These are phyloP conservation scores for Auriscalpium microsporum DNA, from an alignment of 768 basidiomycete genomes.

Conservation along the genomic window DNA sequence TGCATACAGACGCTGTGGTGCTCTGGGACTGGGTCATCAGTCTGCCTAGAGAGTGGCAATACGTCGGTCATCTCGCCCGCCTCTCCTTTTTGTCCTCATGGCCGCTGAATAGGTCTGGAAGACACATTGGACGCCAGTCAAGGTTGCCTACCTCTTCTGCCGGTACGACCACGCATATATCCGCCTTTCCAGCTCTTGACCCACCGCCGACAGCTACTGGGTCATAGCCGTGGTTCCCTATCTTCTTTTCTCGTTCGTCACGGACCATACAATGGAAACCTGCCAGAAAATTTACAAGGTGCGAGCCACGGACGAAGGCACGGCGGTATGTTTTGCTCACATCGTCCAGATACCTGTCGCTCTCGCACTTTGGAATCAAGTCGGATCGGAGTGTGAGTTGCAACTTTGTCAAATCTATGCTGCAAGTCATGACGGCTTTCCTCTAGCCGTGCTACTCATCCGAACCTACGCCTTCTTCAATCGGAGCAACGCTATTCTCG, in stretches of 20 bases:
- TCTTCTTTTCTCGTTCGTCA: slow-evolving; percentile 66
- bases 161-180: slow-evolving; percentile 37
- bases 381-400: slow-evolving; percentile 62
- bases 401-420: not conserved
- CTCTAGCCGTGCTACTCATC: slow-evolving; percentile 65
- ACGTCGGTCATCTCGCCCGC: slow-evolving; percentile 35
- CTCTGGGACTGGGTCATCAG: slow-evolving; percentile 83
- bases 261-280: slow-evolving; percentile 52
- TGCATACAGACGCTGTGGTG: slow-evolving; percentile 58
- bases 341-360: slow-evolving; percentile 60
- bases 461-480: slow-evolving; percentile 85
- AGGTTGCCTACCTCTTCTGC: slow-evolving; percentile 77
- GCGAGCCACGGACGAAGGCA: not conserved
- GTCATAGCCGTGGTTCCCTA: slow-evolving; percentile 75
- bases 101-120: slow-evolving; percentile 58
- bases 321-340: not conserved
- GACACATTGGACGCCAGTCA: slow-evolving; percentile 78
- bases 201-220: slow-evolving; percentile 52
- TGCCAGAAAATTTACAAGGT: slow-evolving; percentile 70
- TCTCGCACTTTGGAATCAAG: slow-evolving; percentile 83
- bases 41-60: slow-evolving; percentile 68
- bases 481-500: slow-evolving; percentile 59
- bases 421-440: not conserved
- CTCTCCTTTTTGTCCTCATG: not conserved
- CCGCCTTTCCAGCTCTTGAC: not conserved